Base-by-base conservation (phyloP, 2,329 filamentous ascomycete species). In the Colletotrichum horii region DNA sequence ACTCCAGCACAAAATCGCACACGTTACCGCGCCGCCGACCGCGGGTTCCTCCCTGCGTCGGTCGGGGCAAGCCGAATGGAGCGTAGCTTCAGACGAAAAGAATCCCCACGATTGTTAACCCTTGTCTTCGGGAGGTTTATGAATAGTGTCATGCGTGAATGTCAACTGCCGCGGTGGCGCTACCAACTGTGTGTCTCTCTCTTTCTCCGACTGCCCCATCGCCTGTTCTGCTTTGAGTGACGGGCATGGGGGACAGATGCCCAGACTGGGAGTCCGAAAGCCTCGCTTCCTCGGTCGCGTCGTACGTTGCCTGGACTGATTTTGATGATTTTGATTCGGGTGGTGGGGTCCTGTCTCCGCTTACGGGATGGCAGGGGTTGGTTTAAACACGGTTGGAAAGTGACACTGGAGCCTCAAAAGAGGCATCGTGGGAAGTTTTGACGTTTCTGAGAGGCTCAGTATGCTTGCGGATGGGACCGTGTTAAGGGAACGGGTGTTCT, bases 251-350 rank as follows among this genome's bases (percentile, higher is more conserved):
- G 30, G 48, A n/a, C 28, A 24, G 24, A 36, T 8, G 24, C 16
- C 48, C 19, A 67, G 48, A 9, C 65, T 34, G 48, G 65, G 19
- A 38, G 28, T 38, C 30, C 55, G 58, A 70, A 4, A 36, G 48
- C 43, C 30, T 70, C 66, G 66, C 38, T 32, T 8, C 19, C 16
- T 34, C 22, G 11, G 43, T 3, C 38, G 14, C 30, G 16, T 64
- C 66, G 38, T 73, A 65, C 32, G 56, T 70, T 70, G 22, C 66
- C 66, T 73, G 71, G 66, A 64, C 38, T 70, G 38, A 64, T 70
- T 64, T 64, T 71, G 66, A 69, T 62, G n/a, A 52, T 22, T 65
- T 64, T 71, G 66, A 69, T 62, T 64, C 71, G 56, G 71, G 65
- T 56, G 28, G 71, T 48, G 60, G 66, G 71, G 56, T 26, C 30